phyloP scores from a whole-genome alignment of 345 rosid species.

The Heritiera fomes region DNA sequence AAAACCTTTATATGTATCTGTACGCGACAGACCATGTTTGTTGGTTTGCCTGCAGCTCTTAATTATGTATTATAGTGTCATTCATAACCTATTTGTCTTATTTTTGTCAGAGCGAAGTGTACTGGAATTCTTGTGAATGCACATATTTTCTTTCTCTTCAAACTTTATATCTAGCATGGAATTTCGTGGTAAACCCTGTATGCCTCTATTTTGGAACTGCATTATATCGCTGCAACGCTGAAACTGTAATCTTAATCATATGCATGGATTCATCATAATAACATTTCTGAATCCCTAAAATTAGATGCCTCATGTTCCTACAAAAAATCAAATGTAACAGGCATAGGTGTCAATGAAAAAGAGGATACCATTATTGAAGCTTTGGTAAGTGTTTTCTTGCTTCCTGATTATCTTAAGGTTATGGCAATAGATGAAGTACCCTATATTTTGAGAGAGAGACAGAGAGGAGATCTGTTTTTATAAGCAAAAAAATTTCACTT shows the following conservation, averaged over 20 bases:
- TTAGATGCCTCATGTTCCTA: no score
- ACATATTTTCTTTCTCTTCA: background rate
- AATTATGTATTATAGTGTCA: background rate
- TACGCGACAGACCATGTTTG: background rate
- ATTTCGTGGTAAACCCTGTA: background rate
- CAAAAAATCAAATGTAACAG: no score
- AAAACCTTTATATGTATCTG: background rate
- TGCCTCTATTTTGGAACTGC: background rate
- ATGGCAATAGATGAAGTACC: no score
- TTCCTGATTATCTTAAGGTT: no score
- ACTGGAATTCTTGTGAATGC: background rate
- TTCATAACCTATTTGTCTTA: background rate
- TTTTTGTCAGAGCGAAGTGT: background rate
- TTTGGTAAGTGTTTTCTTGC: no score
- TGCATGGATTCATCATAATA: background rate
- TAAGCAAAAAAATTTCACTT: no score
- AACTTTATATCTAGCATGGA: background rate
- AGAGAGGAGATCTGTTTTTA: no score
- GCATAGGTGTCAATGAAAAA: no score
- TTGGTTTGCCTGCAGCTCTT: background rate
- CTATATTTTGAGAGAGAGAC: no score
- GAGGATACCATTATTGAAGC: no score
- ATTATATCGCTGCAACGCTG: background rate
- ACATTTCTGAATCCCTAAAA: no score
- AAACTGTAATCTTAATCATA: background rate